Evolutionary conservation across 23 red algal species (phyloP), one percentile per base, ranked within the genome.

Genomic region (Porphyridium purpureum): DNA sequence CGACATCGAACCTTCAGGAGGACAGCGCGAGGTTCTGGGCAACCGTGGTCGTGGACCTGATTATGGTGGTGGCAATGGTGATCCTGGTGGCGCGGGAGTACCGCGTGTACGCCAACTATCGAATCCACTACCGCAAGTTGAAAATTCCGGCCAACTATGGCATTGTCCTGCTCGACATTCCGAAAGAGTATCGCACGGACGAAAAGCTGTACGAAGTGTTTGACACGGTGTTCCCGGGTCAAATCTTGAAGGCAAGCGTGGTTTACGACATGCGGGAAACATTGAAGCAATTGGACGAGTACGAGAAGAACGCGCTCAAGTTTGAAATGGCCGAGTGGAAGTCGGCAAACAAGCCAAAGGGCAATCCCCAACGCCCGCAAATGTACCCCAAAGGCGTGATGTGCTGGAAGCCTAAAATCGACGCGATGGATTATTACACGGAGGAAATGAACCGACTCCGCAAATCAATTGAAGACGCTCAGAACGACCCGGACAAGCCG

Each of bases 111-210:
- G 67, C 67, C 15, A 50, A 57, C 19, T 64, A 54, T 20, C 50
- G 77, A 24, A 38, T 64, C 25, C 22, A 59, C 24, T 72, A 66
- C 35, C 57, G 6, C 24, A 34, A 34, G 33, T 41, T 52, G 24
- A 66, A 86, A 26, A 76, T 38, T 19, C 70, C 81, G 5, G 63
- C 57, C 26, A 86, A 86, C 51, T 86, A 86, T 61, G 59, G 66
- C 8, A n/a, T 86, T 35, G 54, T 66, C 23, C 54, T 86, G 22
- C 51, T 66, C 1, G 81, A 86, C 32, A 58, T 86, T 36, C 69
- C 70, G 24, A 49, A 64, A 21, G 63, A 65, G 1, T 17, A 48
- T 4, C 53, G 53, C 4, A 69, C 24, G 23, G 55, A 62, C 24
- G 8, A 66, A 8, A 42, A 23, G 14, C 31, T 75, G 22, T 67